Evolutionary conservation across 2,329 filamentous ascomycete species (phyloP), one percentile per base, ranked within the genome.

Genomic region (Cordyceps cicadae): DNA sequence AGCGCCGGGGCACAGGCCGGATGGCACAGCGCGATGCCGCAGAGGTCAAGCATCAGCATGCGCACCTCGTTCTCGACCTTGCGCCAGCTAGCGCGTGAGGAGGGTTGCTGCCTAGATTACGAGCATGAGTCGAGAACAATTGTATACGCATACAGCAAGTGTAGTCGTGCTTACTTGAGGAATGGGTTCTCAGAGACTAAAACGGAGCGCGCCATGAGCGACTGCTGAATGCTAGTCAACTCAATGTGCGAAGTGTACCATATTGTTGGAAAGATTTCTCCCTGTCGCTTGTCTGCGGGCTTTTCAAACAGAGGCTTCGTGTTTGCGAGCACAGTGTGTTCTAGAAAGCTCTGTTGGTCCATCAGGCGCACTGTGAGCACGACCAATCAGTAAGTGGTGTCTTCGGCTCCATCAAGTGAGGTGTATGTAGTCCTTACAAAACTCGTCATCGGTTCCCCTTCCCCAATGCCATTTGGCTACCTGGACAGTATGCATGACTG

Each of bases 381-480:
- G 12, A 9, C n/a, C 3, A 43, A 15, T 43, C 6, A 43, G 43
- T 21, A 17, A 48, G 58, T 21, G 11, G 15, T 5, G 17, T 2
- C 6, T 29, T 24, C 14, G 11, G 4, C 26, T 43, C 39, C 58
- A 24, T 34, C 24, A 21, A 5, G 39, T 29, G 24, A 17, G 4
- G 39, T 43, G 17, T 21, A 4, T 21, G 21, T 21, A 37, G 34
- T 17, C 14, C 74, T 66, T 61, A 75, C 73, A 59, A 71, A 74
- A 76, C 62, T 76, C 74, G n/a, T 65, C 62, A 21, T 71, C 68
- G 0, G 67, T 68, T 3, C 70, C 70, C 34, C 70, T 70, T 2
- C 72, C 73, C 74, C 73, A 75, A 19, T 72, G 73, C 74, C 74
- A 76, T 61, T 74, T 75, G 1, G 74, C 72, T 0, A 75, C 71